A percentile compares a stretch with the other conserved stretches of the same genome.
Evolutionary conservation across 83 land plant genomes (phyloP).

Genomic region (Picea mariana): DNA sequence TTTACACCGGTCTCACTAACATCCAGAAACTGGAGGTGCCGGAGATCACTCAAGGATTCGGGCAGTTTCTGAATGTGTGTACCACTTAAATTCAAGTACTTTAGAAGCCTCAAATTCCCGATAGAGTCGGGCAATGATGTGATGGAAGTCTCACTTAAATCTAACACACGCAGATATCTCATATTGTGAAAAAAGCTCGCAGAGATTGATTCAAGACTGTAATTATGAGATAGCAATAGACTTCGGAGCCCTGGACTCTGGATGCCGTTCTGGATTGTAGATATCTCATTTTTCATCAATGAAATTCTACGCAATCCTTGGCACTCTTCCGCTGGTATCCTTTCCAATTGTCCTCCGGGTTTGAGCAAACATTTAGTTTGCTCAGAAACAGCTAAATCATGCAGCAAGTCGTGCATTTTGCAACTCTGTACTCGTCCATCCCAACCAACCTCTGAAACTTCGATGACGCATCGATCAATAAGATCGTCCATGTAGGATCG

Average conservation of each 20-base stretch:
- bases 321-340: not conserved
- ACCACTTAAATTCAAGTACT: not conserved
- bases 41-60: no score
- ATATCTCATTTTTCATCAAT: no score
- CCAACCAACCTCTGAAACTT: not conserved
- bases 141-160: not conserved
- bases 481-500: not conserved
- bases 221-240: not conserved
- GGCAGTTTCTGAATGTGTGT: not conserved
- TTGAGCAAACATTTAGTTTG: not conserved
- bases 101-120: not conserved
- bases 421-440: not conserved
- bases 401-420: not conserved
- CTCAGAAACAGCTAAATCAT: conserved; percentile 1
- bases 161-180: not conserved
- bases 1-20: no score
- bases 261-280: no score
- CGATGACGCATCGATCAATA: not conserved
- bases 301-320: no score
- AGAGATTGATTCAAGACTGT: not conserved
- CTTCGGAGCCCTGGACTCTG: not conserved
- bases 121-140: not conserved
- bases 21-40: no score
- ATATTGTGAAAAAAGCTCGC: not conserved
- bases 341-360: not conserved